Evolutionary conservation across 805 yeast species (phyloP).

Genomic region (Hanseniaspora jakobsenii): DNA sequence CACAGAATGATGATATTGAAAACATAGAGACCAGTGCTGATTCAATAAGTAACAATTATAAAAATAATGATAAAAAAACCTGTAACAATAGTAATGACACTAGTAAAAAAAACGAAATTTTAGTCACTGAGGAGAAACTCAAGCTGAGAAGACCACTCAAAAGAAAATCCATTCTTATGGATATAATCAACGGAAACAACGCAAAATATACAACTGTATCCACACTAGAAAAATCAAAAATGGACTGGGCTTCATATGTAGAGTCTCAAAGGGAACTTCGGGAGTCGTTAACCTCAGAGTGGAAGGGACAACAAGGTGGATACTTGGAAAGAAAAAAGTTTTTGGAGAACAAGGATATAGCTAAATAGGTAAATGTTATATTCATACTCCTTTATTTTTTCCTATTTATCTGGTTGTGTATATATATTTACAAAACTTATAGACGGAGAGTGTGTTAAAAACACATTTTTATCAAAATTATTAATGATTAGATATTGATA

Average conservation of each 20-base stretch:
- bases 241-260: constrained; percentile 92
- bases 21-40: too few species aligned
- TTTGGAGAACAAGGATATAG: constrained; percentile 41
- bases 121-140: constrained; percentile 36
- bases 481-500: too few species aligned
- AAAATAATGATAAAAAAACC: neutral
- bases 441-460: too few species aligned
- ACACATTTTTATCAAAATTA: neutral
- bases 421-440: too few species aligned
- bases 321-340: constrained; percentile 86
- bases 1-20: too few species aligned
- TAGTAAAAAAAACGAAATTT: constrained; percentile 23
- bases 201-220: constrained; percentile 68
- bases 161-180: constrained; percentile 64
- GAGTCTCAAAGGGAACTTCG: constrained; percentile 63
- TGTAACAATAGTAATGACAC: too few species aligned
- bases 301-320: constrained; percentile 49
- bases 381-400: too few species aligned
- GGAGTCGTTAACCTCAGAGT: constrained; percentile 62
- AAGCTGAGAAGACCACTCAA: constrained; percentile 58
- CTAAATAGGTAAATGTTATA: too few species aligned
- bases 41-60: neutral
- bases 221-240: constrained; percentile 80
- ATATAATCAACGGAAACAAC: constrained; percentile 44
- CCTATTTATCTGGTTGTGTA: too few species aligned